A percentile compares a stretch with the other conserved stretches of the same genome.
These are phyloP conservation scores for Sphaceloma murrayae DNA, from an alignment of 2,329 filamentous ascomycete species.

Conservation along the genomic window DNA sequence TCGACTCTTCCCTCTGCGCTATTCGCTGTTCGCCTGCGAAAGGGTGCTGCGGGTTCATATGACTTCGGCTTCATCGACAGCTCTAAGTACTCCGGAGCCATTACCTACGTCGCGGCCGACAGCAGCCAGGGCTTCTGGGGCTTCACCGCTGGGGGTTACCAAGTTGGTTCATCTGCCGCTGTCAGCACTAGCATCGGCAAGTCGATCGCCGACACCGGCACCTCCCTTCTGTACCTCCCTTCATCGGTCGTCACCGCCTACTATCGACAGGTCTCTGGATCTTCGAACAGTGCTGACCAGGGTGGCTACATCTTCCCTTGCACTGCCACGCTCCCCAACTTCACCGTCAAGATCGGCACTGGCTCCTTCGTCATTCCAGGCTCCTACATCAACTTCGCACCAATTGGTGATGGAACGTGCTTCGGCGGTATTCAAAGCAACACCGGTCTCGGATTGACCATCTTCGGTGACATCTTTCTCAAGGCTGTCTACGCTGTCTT, in stretches of 20 bases:
- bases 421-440: conserved; percentile 67
- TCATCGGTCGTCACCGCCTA: conserved; percentile 34
- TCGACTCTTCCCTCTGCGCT: conserved; percentile 41
- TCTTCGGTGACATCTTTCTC: conserved; percentile 60
- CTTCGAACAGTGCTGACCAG: conserved; percentile 37
- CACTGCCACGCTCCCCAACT: conserved; percentile 42
- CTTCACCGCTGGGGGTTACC: conserved; percentile 49
- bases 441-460: conserved; percentile 50
- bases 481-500: conserved; percentile 67
- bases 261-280: conserved; percentile 34
- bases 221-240: conserved; percentile 51
- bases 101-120: conserved; percentile 49
- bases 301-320: conserved; percentile 51
- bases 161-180: conserved; percentile 38
- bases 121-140: conserved; percentile 54
- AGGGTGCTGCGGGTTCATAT: conserved; percentile 43
- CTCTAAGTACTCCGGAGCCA: conserved; percentile 47
- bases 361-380: conserved; percentile 45
- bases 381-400: conserved; percentile 46
- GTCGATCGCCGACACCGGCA: conserved; percentile 62
- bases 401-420: conserved; percentile 42
- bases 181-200: conserved; percentile 38
- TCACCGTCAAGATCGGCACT: conserved; percentile 43
- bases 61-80: conserved; percentile 52
- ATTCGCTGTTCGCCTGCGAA: conserved; percentile 50